These are phyloP conservation scores for Lophiotrema nucula DNA, from an alignment of 495 filamentous ascomycete species.

Conservation along the genomic window DNA sequence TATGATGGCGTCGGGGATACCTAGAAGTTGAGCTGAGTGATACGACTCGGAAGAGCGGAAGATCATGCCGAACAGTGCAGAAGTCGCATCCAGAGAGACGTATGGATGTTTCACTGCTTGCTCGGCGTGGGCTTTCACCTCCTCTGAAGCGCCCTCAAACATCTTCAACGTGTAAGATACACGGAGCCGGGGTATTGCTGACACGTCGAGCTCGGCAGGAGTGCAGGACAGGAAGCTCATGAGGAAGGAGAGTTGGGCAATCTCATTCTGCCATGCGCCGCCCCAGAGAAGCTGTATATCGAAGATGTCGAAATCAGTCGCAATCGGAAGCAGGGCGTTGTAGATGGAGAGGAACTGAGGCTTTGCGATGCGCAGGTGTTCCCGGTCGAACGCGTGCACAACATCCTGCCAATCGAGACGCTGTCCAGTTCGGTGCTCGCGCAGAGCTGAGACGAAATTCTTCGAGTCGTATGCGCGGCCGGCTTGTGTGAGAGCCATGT, in stretches of 20 bases:
- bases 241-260: conserved; percentile 87
- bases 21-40: conserved; percentile 40
- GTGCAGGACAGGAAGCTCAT: conserved; percentile 71
- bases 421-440: conserved; percentile 54
- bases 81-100: conserved; percentile 82
- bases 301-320: conserved; percentile 58
- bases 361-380: conserved; percentile 68
- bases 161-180: conserved; percentile 73
- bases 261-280: conserved; percentile 78
- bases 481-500: conserved; percentile 70
- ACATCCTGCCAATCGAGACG: conserved; percentile 79
- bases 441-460: conserved; percentile 66
- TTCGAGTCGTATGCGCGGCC: conserved; percentile 67
- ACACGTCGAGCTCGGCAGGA: conserved; percentile 73
- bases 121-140: conserved; percentile 67
- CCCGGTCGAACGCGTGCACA: conserved; percentile 78
- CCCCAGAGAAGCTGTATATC: conserved; percentile 89
- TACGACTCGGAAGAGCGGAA: conserved; percentile 48
- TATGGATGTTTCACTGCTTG: conserved; percentile 79
- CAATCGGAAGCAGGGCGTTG: conserved; percentile 67
- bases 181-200: conserved; percentile 75
- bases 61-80: conserved; percentile 55
- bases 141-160: conserved; percentile 68
- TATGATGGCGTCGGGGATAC: conserved; percentile 62
- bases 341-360: conserved; percentile 79